These are phyloP conservation scores for Thermoascus crustaceus DNA, from an alignment of 2,329 filamentous ascomycete genomes.

Conservation along the genomic window DNA sequence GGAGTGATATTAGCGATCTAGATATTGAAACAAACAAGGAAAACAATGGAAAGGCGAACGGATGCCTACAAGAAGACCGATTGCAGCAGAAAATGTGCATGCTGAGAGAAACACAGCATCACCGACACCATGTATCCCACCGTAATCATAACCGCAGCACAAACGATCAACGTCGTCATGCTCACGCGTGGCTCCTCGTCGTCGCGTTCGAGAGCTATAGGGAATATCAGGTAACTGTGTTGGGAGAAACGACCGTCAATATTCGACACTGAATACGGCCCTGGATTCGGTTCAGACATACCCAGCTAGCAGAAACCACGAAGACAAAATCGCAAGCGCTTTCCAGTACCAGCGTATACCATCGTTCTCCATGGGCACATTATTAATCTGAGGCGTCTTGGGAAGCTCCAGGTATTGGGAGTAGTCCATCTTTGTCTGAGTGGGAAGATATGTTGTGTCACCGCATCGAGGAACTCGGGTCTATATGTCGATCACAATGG, in stretches of 20 bases:
- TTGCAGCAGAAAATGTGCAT: constrained; percentile 19
- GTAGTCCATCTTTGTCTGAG: background rate
- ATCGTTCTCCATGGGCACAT: background rate
- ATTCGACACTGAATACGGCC: background rate
- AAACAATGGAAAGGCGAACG: background rate
- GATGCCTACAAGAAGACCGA: constrained; percentile 25
- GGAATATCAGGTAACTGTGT: constrained; percentile 24
- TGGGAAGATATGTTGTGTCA: too few relatives aligned
- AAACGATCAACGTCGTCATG: constrained; percentile 15
- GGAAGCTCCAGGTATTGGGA: background rate
- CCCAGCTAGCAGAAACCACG: constrained; percentile 22
- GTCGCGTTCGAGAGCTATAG: constrained; percentile 19
- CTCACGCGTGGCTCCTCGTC: constrained; percentile 13
- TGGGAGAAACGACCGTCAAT: background rate
- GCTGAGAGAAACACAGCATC: constrained; percentile 17
- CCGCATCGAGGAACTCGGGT: background rate
- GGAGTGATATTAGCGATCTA: background rate
- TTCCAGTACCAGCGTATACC: constrained; percentile 13
- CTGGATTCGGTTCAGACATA: constrained; percentile 10
- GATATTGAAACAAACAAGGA: too few relatives aligned
- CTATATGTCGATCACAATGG: constrained; percentile 1
- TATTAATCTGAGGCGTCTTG: background rate
- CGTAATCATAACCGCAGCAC: constrained; percentile 20
- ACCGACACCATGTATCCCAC: constrained; percentile 19
- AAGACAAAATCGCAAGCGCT: constrained; percentile 17